Evolutionary conservation across 768 basidiomycete genomes (phyloP).

Genomic region (Megacollybia marginata): DNA sequence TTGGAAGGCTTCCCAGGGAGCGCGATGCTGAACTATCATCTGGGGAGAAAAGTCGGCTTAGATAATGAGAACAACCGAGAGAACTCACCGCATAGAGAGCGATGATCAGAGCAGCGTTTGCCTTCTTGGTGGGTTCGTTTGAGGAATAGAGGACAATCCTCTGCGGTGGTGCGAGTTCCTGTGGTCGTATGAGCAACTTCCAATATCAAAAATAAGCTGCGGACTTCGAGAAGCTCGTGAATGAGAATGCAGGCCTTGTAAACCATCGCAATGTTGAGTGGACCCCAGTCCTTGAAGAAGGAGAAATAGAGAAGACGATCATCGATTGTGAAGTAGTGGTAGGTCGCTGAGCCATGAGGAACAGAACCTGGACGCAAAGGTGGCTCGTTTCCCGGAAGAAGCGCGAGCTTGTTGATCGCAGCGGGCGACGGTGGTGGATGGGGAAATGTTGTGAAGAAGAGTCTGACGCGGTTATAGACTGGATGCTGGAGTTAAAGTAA

Average conservation of each 20-base stretch:
- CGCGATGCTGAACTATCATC: slow-evolving; percentile 88
- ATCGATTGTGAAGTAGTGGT: slow-evolving; percentile 91
- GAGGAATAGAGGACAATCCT: slow-evolving; percentile 85
- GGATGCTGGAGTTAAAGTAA: slow-evolving; percentile 1
- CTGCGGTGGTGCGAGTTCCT: slow-evolving; percentile 77
- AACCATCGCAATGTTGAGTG: slow-evolving; percentile 86
- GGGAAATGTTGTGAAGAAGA: slow-evolving; percentile 87
- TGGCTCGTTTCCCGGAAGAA: slow-evolving; percentile 48
- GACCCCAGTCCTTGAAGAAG: slow-evolving; percentile 95
- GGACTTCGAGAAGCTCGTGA: slow-evolving; percentile 79
- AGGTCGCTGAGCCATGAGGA: slow-evolving; percentile 67
- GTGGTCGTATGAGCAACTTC: slow-evolving; percentile 23
- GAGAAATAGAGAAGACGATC: slow-evolving; percentile 88
- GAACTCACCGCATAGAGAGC: slow-evolving; percentile 81
- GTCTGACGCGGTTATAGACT: slow-evolving; percentile 32
- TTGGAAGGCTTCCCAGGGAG: slow-evolving; percentile 93
- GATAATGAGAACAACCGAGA: slow-evolving; percentile 3
- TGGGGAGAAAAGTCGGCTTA: slow-evolving; percentile 22
- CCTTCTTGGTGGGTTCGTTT: slow-evolving; percentile 78
- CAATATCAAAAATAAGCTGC: slow-evolving; percentile 25
- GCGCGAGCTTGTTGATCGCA: slow-evolving; percentile 50
- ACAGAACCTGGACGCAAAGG: slow-evolving; percentile 56
- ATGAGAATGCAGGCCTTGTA: slow-evolving; percentile 90
- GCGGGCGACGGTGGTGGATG: slow-evolving; percentile 64
- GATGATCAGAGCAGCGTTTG: slow-evolving; percentile 92